Conservation (phyloP, 2,329 filamentous ascomycete species). For the Xylaria sp. region DNA sequence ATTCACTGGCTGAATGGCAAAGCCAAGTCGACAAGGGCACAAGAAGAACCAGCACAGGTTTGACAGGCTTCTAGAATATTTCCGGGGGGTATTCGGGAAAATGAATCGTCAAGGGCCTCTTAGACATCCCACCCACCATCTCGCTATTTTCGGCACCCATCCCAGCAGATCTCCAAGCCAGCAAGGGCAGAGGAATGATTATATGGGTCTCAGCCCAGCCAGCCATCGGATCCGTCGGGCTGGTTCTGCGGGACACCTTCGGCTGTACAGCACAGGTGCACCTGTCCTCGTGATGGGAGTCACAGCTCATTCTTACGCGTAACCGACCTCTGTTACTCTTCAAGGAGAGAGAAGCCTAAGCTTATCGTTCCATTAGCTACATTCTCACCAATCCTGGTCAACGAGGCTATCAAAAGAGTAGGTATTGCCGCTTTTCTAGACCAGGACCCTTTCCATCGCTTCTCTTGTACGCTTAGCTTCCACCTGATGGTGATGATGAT, state of each 20-base stretch:
- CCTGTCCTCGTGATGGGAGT: conserved; percentile 21
- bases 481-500: neutral
- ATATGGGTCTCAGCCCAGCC: conserved; percentile 47
- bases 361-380: conserved; percentile 20
- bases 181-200: conserved; percentile 37
- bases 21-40: conserved; percentile 29
- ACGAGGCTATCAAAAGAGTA: conserved; percentile 14
- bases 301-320: conserved; percentile 15
- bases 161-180: conserved; percentile 47
- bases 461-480: neutral
- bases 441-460: neutral
- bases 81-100: conserved; percentile 32
- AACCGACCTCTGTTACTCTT: neutral
- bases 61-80: conserved; percentile 40
- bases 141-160: conserved; percentile 43
- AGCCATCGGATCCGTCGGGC: conserved; percentile 47
- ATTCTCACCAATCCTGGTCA: neutral
- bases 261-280: conserved; percentile 18
- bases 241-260: conserved; percentile 41
- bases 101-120: conserved; percentile 28
- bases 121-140: conserved; percentile 32
- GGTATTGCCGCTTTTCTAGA: neutral
- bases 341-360: neutral
- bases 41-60: conserved; percentile 10
- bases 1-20: neutral